Conservation (phyloP, 768 basidiomycete species). For the Tubosaeta sp. region DNA sequence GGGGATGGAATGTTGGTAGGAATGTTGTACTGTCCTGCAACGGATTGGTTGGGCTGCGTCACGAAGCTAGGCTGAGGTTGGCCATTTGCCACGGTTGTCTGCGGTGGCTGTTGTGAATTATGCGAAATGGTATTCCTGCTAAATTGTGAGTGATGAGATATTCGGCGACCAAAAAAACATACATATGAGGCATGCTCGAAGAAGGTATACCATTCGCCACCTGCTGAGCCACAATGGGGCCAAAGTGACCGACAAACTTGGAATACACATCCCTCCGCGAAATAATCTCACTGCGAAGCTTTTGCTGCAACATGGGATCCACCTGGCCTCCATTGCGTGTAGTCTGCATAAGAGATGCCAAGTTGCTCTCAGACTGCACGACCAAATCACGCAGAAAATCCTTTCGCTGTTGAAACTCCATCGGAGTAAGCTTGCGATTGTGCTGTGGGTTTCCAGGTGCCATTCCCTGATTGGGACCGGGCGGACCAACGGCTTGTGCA, state of each 20-base stretch:
- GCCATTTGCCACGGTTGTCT: conserved; percentile 6
- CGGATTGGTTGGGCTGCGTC: conserved; percentile 13
- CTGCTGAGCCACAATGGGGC: conserved; percentile 23
- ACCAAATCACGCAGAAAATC: conserved; percentile 7
- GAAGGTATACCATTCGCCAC: conserved; percentile 21
- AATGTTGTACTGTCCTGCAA: conserved; percentile 17
- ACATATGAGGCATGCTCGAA: conserved; percentile 32
- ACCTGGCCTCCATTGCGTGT: conserved; percentile 12
- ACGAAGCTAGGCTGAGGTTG: conserved; percentile 22
- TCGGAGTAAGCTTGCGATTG: conserved; percentile 13
- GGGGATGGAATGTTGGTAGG: conserved; percentile 17
- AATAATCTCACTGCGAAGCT: conserved; percentile 20
- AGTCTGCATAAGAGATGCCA: conserved; percentile 7
- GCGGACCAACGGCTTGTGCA: conserved; percentile 19
- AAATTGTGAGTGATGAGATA: neutral
- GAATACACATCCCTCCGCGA: conserved; percentile 37
- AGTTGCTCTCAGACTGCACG: conserved; percentile 10
- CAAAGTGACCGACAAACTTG: conserved; percentile 33
- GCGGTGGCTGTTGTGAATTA: conserved; percentile 18
- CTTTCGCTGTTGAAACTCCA: conserved; percentile 25
- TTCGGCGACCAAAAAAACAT: conserved; percentile 10
- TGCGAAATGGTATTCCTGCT: conserved; percentile 17
- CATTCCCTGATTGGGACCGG: conserved; percentile 22
- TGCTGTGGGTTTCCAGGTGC: conserved; percentile 17
- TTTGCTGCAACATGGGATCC: conserved; percentile 16